Evolutionary conservation across 257 asterid species (phyloP), one percentile per base, ranked within the genome.

Genomic region (Nicotiana tomentosiformis): DNA sequence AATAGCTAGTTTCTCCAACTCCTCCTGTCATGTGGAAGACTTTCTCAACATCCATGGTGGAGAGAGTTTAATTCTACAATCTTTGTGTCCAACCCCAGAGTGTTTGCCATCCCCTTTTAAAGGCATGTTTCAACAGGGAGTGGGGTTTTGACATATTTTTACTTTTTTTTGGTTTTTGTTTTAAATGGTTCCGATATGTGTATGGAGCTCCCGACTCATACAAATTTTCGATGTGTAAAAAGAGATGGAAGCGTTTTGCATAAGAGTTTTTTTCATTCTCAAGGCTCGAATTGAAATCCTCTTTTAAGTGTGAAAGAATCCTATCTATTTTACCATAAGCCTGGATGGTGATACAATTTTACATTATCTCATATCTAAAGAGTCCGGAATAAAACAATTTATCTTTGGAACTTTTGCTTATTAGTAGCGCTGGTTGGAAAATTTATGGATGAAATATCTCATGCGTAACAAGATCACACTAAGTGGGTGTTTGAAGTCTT

Each of bases 11-110:
- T 5, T 90, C 91, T 58, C 92, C 97, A 30, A 77, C 60, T 2
- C 99, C 99, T n/a, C 98, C 98, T 12, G 88, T 93, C 99, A 93
- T 95, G 91, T 90, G 99, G 93, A 95, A 93, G 35, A 79, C 82
- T 74, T 91, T 90, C 86, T 91, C 89, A 61, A 95, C 88, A 89
- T 93, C 97, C 99, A 95, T 90, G 82, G 57, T 89, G 84, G 66
- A 10, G 82, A 20, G 39, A 70, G 4, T 37, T 79, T 14, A 78
- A 8, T 46, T 46, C 62, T 49, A 23, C 39, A 14, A 5, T 9
- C 79, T 46, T 46, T 72, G 15, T 37, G 29, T 39, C 15, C 64
- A 49, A 74, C 4, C 17, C 4, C 15, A 53, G 23, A 15, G 26
- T 49, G 64, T 15, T 49, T 23, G 26, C 26, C 64, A 49, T 74